Conservation (phyloP, 2,329 filamentous ascomycete genomes). For the Arachnomyces sp. region DNA sequence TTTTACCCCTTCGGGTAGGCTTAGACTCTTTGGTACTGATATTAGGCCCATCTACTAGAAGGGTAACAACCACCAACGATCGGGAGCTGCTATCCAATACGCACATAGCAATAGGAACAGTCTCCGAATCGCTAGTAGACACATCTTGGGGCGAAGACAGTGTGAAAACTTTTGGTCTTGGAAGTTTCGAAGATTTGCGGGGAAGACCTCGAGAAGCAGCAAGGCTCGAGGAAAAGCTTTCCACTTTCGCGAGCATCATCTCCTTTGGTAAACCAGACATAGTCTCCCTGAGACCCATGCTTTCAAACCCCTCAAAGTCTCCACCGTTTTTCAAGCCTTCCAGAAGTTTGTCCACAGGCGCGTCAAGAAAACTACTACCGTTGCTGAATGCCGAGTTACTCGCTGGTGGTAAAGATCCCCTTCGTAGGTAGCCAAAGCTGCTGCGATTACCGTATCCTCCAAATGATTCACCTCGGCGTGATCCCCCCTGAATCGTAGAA, state of each 20-base stretch:
- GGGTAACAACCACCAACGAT: constrained; percentile 58
- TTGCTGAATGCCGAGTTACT: constrained; percentile 39
- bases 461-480: constrained; percentile 65
- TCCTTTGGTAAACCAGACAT: constrained; percentile 65
- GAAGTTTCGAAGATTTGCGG: constrained; percentile 16
- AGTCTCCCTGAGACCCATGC: constrained; percentile 65
- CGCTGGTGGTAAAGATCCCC: constrained; percentile 50
- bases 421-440: constrained; percentile 50
- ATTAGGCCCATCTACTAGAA: constrained; percentile 46
- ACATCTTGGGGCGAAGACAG: constrained; percentile 42
- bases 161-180: constrained; percentile 52
- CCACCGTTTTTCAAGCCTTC: constrained; percentile 59
- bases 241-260: constrained; percentile 63
- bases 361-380: constrained; percentile 58
- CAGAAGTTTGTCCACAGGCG: constrained; percentile 61
- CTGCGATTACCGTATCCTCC: constrained; percentile 57
- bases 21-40: constrained; percentile 16
- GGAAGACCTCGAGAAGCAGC: constrained; percentile 24
- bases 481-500: constrained; percentile 29
- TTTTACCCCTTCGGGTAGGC: constrained; percentile 23
- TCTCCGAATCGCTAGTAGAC: constrained; percentile 24
- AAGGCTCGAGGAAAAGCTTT: constrained; percentile 55
- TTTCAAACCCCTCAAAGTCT: constrained; percentile 61
- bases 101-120: constrained; percentile 44
- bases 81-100: constrained; percentile 63